Conservation (phyloP, 1,139 yeast genomes). For the Suhomyces yuchorum region DNA sequence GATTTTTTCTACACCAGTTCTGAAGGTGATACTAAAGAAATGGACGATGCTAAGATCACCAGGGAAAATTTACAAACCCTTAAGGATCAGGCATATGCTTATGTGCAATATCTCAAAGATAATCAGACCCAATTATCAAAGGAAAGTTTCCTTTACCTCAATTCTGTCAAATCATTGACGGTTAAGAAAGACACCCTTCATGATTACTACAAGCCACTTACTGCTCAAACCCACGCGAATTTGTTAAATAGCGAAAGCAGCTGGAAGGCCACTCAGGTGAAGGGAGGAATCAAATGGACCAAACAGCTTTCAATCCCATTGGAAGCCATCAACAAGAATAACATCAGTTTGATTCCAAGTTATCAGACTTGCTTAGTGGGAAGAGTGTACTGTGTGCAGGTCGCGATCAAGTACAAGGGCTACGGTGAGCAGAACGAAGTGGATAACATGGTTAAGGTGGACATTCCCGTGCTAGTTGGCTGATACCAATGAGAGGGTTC, state of each 20-base stretch:
- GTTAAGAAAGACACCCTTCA: conserved; percentile 45
- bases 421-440: conserved; percentile 39
- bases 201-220: conserved; percentile 37
- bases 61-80: conserved; percentile 38
- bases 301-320: conserved; percentile 36
- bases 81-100: conserved; percentile 39
- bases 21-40: conserved; percentile 15
- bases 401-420: conserved; percentile 43
- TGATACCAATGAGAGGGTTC: conserved; percentile 11
- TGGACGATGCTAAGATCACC: conserved; percentile 36
- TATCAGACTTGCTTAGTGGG: conserved; percentile 51
- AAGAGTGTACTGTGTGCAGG: conserved; percentile 44
- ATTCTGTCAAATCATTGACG: conserved; percentile 42
- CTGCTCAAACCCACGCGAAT: conserved; percentile 25
- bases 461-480: conserved; percentile 48
- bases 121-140: conserved; percentile 37
- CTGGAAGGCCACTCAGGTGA: conserved; percentile 33
- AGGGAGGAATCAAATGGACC: conserved; percentile 29
- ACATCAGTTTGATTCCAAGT: conserved; percentile 43
- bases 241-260: conserved; percentile 25
- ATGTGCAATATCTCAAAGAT: conserved; percentile 38
- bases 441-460: conserved; percentile 38
- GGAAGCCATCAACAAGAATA: conserved; percentile 37
- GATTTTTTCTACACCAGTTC: conserved; percentile 45
- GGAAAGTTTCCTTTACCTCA: conserved; percentile 39